Base-by-base conservation (phyloP, 2,329 filamentous ascomycete species). In the Trichophyton simii region DNA sequence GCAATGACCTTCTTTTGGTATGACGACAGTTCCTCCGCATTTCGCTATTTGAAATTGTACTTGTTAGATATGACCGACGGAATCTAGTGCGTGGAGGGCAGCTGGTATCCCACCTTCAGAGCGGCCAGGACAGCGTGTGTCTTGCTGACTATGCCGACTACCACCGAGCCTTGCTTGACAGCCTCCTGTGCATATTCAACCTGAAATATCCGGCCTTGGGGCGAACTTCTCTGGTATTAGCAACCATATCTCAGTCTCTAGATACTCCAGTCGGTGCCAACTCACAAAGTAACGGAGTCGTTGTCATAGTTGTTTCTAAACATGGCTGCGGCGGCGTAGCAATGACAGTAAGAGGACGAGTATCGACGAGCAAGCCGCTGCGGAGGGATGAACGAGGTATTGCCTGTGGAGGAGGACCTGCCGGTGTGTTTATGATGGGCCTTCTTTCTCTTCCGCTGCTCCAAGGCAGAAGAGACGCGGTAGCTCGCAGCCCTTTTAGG, bases 261-360 rank as follows among this genome's bases (percentile, higher is more conserved):
- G n/a, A 57, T 58, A 20, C 55, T 41, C 6, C 18, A 46, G 28
- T 25, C 50, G n/a, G 20, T 41, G 48, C 57, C 44, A 72, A 78
- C 87, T 79, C 83, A 96, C 91, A 97, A 99, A 79, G 94, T 99
- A 79, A 97, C 91, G 66, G 92, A 95, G 79, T 99, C 94, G 85
- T 99, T 99, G 81, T 99, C 94, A 83, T 99, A 99, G 79, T 97
- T 97, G 83, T 99, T 99, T 79, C 94, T 85, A 81, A 99, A 99
- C 94, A 99, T 97, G 72, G 72, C 86, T 82, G 67, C 65, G 63
- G 66, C 61, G 62, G 61, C 57, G 64, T 48, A 60, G 58, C 64
- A 60, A 65, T 61, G 52, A 34, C 48, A 20, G 54, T 31, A 9
- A 31, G 41, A 22, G 48, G 6, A 18, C 41, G 34, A 20, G 28